Evolutionary conservation across 345 rosid species (phyloP).

Genomic region (Trapa incisa): DNA sequence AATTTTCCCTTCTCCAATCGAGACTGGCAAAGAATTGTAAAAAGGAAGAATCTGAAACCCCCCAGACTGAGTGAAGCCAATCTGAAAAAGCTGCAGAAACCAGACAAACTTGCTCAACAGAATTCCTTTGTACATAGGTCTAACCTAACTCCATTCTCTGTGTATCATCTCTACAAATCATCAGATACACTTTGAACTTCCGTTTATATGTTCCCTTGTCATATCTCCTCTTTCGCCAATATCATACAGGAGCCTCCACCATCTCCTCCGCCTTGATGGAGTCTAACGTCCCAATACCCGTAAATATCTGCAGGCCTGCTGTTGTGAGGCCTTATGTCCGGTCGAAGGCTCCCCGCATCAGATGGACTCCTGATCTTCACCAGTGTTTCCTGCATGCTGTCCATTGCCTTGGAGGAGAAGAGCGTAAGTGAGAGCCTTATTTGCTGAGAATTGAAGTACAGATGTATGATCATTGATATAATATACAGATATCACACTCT

Average conservation of each 20-base stretch:
- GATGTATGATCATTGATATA: not conserved
- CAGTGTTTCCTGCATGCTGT: conserved; percentile 53
- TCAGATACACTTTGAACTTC: no score
- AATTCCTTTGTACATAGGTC: conserved; percentile 23
- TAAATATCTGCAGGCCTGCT: not conserved
- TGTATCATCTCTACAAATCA: no score
- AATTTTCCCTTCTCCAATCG: conserved; percentile 27
- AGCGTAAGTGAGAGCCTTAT: conserved; percentile 36
- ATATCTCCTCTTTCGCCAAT: no score
- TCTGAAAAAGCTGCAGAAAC: conserved; percentile 27
- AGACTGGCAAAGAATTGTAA: conserved; percentile 18
- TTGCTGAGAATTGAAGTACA: no score
- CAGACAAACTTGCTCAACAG: conserved; percentile 23
- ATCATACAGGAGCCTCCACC: no score
- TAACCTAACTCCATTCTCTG: not conserved
- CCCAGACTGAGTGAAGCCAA: not conserved
- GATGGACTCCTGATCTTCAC: conserved; percentile 61
- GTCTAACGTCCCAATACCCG: not conserved
- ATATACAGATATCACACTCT: no score
- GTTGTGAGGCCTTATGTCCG: conserved; percentile 37
- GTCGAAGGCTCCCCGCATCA: conserved; percentile 44
- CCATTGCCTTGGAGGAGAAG: conserved; percentile 52
- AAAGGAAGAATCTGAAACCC: conserved; percentile 13
- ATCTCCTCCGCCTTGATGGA: not conserved
- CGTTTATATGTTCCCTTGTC: no score